Base-by-base conservation (phyloP, 805 yeast genomes). In the Pichia pseudocactophila region DNA sequence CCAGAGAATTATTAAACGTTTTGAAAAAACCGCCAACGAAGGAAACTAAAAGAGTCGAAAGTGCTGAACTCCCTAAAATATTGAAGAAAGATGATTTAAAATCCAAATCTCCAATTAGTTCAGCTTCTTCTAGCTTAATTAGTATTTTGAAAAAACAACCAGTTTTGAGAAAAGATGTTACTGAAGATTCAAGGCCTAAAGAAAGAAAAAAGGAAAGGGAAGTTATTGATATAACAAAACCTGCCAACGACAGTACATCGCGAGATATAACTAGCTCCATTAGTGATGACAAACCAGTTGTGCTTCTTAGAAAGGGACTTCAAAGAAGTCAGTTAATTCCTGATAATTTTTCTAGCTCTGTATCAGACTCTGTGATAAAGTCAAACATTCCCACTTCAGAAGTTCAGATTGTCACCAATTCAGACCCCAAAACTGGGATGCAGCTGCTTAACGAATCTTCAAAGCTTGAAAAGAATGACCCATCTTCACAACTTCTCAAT, bases 1-100 rank as follows among this genome's bases (percentile, higher is more conserved):
- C 64, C 41, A 59, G 57, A 37, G 59, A 62, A 11, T 36, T 48
- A 8, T 32, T 48, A 36, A 41, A 30, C 28, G 10, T 49, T 10
- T 40, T 48, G 18, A 48, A 48, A 18, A 38, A 32, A 30, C 31
- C 32, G 7, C 10, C 44, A 3, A 4, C 22, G 7, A 22, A 8
- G 8, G 8, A 22, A 7, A 11, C 42, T 8, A 34, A 16, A 8
- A 36, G 36, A 7, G 15, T 7, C 7, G 18, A 7, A 34, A 16
- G 19, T 12, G 16, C 15, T 22, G 25, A 22, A 22, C 25, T 22
- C 8, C 25, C 8, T 8, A 22, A 22, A 5, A 22, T 22, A 22
- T 6, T 22, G 8, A 22, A 22, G 25, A 22, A 22, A 6, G 25
- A 22, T 5, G 25, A 22, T 5, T 22, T 8, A 22, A 22, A 22